phyloP scores from a whole-genome alignment of 2,329 filamentous ascomycete species.

The Knufia petricola region DNA sequence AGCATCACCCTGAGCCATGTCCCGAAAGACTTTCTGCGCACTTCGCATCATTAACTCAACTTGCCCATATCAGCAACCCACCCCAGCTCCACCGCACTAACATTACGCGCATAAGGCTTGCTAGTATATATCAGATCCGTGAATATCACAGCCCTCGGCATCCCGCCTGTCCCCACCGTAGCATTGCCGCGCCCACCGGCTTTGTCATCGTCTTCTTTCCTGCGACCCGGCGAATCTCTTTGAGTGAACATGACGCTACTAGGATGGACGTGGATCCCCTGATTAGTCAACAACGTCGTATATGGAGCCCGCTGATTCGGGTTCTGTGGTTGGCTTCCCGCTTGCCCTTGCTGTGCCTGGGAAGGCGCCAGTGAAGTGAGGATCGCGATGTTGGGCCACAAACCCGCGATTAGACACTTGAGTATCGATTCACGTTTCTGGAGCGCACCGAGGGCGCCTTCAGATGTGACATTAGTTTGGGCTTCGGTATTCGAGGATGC shows the following conservation, averaged over 20 bases:
- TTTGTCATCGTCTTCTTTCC: not conserved
- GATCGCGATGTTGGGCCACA: conserved; percentile 49
- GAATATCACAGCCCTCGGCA: conserved; percentile 46
- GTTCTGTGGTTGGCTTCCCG: not conserved
- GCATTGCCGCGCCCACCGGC: conserved; percentile 13
- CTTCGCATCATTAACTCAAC: conserved; percentile 8
- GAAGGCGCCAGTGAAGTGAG: conserved; percentile 13
- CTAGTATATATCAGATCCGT: conserved; percentile 56
- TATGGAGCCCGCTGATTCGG: conserved; percentile 39
- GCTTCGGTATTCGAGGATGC: not conserved
- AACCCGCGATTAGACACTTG: conserved; percentile 49
- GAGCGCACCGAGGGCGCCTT: not conserved
- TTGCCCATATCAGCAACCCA: conserved; percentile 45
- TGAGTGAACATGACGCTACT: conserved; percentile 21
- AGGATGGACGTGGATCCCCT: conserved; percentile 51
- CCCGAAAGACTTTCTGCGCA: too few species aligned
- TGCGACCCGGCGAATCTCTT: not conserved
- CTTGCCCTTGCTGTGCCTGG: not conserved
- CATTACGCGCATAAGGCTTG: conserved; percentile 53
- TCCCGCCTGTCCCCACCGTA: not conserved
- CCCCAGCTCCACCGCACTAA: conserved; percentile 52
- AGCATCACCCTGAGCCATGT: too few species aligned
- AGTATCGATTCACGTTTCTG: conserved; percentile 33
- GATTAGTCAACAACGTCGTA: conserved; percentile 51
- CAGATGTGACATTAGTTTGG: not conserved